phyloP scores from a whole-genome alignment of 2,329 filamentous ascomycete genomes.

The Penicillium oxalicum region DNA sequence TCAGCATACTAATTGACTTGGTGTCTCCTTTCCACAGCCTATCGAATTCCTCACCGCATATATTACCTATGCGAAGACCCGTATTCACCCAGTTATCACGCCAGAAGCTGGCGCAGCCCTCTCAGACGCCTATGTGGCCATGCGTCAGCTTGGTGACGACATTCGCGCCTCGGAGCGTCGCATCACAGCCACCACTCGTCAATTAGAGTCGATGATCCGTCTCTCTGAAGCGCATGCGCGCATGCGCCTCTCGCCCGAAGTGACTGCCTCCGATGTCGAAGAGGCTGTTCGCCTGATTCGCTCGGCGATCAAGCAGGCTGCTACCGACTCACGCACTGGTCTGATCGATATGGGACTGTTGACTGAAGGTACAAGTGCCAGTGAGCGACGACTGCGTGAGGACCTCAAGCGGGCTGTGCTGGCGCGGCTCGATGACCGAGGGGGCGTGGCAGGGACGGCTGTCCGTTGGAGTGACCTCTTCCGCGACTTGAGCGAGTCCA shows the following conservation, averaged over 20 bases:
- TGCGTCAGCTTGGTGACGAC: conserved; percentile 88
- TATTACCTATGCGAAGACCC: conserved; percentile 88
- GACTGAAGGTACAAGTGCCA: conserved; percentile 85
- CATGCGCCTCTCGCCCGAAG: conserved; percentile 76
- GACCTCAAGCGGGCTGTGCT: conserved; percentile 79
- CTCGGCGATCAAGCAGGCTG: conserved; percentile 88
- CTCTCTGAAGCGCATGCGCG: conserved; percentile 94
- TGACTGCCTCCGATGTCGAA: conserved; percentile 74
- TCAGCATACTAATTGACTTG: not conserved
- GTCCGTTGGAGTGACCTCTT: conserved; percentile 76
- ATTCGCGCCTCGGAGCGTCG: conserved; percentile 85
- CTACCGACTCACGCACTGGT: conserved; percentile 85
- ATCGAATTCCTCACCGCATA: conserved; percentile 94
- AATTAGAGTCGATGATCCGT: conserved; percentile 97
- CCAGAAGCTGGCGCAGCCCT: conserved; percentile 76
- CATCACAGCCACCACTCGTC: conserved; percentile 94
- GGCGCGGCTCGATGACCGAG: conserved; percentile 72
- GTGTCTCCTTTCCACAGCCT: conserved; percentile 48
- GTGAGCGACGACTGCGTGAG: conserved; percentile 74
- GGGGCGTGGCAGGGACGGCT: conserved; percentile 56
- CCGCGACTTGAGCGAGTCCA: conserved; percentile 65
- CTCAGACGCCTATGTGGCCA: conserved; percentile 80
- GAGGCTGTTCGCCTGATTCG: conserved; percentile 93
- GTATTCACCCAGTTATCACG: conserved; percentile 77
- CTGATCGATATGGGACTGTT: conserved; percentile 95